phyloP scores from a whole-genome alignment of 2,329 filamentous ascomycete genomes.

The Cercospora janseana region DNA sequence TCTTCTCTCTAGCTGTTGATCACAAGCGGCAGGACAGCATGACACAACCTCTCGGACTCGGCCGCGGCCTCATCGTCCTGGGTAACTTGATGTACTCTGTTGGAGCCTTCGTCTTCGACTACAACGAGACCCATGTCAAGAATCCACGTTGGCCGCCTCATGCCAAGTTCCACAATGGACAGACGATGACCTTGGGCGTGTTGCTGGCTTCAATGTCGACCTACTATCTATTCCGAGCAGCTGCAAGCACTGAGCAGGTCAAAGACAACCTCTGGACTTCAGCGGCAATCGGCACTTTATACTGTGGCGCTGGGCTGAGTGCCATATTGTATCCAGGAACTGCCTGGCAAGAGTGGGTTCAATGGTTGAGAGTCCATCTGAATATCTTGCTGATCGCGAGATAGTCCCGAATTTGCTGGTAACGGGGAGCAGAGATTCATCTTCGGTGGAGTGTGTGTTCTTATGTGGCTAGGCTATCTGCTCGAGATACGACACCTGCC shows the following conservation, averaged over 20 bases:
- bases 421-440: conserved; percentile 39
- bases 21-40: neutral
- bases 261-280: conserved; percentile 35
- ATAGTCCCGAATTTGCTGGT: conserved; percentile 46
- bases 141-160: conserved; percentile 53
- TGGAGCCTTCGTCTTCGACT: conserved; percentile 37
- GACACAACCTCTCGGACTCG: conserved; percentile 26
- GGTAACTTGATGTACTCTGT: conserved; percentile 35
- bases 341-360: conserved; percentile 40
- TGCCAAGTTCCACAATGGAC: conserved; percentile 53
- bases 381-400: neutral
- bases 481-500: conserved; percentile 30
- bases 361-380: neutral
- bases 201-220: conserved; percentile 41
- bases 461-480: conserved; percentile 36
- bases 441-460: conserved; percentile 30
- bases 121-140: conserved; percentile 47
- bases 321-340: conserved; percentile 51
- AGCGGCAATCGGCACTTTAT: conserved; percentile 44
- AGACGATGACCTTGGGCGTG: conserved; percentile 52
- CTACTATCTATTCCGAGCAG: conserved; percentile 39
- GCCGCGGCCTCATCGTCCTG: conserved; percentile 35
- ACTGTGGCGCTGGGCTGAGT: conserved; percentile 46
- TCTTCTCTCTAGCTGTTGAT: too few species aligned
- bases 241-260: conserved; percentile 6